Evolutionary conservation across 768 basidiomycete genomes (phyloP), one percentile per base, ranked within the genome.

Genomic region (Termitomyces sp.): DNA sequence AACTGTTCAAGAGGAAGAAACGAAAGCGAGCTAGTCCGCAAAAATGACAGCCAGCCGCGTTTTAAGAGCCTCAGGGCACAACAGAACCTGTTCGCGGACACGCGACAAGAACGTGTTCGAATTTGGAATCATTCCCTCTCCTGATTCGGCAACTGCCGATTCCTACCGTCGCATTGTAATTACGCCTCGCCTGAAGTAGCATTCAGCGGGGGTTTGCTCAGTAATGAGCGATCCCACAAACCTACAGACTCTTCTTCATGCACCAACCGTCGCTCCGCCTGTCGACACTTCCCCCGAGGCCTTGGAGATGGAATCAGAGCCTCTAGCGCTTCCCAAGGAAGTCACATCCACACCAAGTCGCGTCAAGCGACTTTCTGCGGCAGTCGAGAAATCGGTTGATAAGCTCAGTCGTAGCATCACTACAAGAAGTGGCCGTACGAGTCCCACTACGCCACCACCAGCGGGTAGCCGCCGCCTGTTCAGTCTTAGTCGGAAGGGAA

Each of bases 331-430:
- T 57, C 67, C 64, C 48, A 73, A 66, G 59, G 65, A 71, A 60
- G 53, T 66, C 31, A 68, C 73, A 31, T 67, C 73, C 37, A 74
- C 77, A 36, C 74, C 73, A 43, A 79, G 81, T 68, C 79, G 81
- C 66, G 80, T 82, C 56, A 84, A 83, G 72, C 82, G 82, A 57
- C 70, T 83, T 36, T 82, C 80, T 47, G 74, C 69, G 48, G 80
- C 73, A 20, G 80, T 84, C 48, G 80, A 78, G 66, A 81, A 71
- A 66, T 71, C 73, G 0, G 86, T 86, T 58, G 85, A 86, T 66
- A 88, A 80, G 62, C 77, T 92, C 36, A 85, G 86, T 62, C 79
- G 80, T 67, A 88, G 86, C 70, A 72, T 85, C 51, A 78, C 79
- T 59, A 74, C 70, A 45, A 81, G 74, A 59, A 67, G 76, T 8